Percentiles rank a stretch among this genome's conserved stretches.
Evolutionary conservation across 345 rosid genomes (phyloP).

Genomic region (Erysimum cheiranthoides): DNA sequence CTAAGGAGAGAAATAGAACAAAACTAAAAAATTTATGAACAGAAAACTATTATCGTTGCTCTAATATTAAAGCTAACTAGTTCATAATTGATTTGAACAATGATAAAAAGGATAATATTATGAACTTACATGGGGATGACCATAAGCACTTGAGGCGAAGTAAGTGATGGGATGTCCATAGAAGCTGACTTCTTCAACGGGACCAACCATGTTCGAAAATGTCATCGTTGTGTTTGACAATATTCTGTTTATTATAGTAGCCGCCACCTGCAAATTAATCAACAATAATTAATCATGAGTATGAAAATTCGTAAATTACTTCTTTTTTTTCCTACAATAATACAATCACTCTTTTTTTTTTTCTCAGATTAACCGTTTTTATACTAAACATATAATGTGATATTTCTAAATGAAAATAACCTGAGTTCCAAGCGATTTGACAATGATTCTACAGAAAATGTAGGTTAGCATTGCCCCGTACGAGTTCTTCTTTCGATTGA

Average conservation of each 20-base stretch:
- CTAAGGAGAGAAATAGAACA: neutral
- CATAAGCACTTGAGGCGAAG: slow-evolving; percentile 60
- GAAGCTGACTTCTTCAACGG: slow-evolving; percentile 57
- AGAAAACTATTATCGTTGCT: too few species aligned
- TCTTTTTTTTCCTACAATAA: too few species aligned
- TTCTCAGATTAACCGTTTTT: too few species aligned
- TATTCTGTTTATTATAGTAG: slow-evolving; percentile 42
- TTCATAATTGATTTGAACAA: too few species aligned
- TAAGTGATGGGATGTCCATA: slow-evolving; percentile 61
- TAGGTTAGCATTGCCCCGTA: slow-evolving; percentile 46
- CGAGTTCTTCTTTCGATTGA: slow-evolving; percentile 56
- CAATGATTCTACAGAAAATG: slow-evolving; percentile 11
- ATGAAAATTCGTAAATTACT: neutral
- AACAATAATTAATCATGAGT: neutral
- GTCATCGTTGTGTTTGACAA: slow-evolving; percentile 52
- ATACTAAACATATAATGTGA: neutral
- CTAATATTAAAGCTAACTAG: too few species aligned
- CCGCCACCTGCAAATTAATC: slow-evolving; percentile 45
- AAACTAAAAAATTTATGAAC: too few species aligned
- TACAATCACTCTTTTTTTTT: too few species aligned
- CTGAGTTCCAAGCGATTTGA: slow-evolving; percentile 48
- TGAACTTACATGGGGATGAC: slow-evolving; percentile 56
- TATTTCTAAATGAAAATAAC: slow-evolving; percentile 24
- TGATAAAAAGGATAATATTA: too few species aligned
- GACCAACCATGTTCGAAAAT: slow-evolving; percentile 62